phyloP scores from a whole-genome alignment of 2,329 filamentous ascomycete genomes.

The Colletotrichum lentis region DNA sequence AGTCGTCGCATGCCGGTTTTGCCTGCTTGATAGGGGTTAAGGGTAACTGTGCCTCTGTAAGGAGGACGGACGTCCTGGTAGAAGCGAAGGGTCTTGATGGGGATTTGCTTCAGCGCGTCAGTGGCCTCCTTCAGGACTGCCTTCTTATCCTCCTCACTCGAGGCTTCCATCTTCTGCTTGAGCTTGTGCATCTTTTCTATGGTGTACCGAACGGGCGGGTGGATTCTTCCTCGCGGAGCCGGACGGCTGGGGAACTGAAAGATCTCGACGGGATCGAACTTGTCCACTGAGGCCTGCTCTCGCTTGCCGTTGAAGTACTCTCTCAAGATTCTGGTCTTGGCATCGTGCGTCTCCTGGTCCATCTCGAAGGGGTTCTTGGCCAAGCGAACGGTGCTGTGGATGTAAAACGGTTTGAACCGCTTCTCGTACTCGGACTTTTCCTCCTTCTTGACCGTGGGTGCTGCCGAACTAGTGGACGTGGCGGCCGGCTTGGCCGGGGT shows the following conservation, averaged over 20 bases:
- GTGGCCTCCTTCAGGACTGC: constrained; percentile 48
- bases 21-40: constrained; percentile 58
- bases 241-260: constrained; percentile 56
- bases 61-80: constrained; percentile 72
- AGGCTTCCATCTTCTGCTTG: constrained; percentile 50
- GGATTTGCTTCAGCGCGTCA: constrained; percentile 59
- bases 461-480: constrained; percentile 36
- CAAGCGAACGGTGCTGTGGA: constrained; percentile 76
- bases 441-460: constrained; percentile 39
- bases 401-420: constrained; percentile 81
- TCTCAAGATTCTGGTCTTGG: constrained; percentile 62
- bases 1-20: constrained; percentile 58
- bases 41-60: constrained; percentile 78
- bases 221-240: constrained; percentile 55
- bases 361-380: constrained; percentile 67
- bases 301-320: constrained; percentile 59
- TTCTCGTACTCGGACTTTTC: constrained; percentile 67
- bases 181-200: constrained; percentile 64
- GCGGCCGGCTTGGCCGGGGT: constrained; percentile 13
- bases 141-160: constrained; percentile 48
- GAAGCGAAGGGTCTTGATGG: constrained; percentile 70
- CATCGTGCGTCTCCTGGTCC: constrained; percentile 64
- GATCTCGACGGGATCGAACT: constrained; percentile 55
- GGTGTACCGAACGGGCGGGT: constrained; percentile 67
- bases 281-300: constrained; percentile 45